Base-by-base conservation (phyloP, 2,329 filamentous ascomycete genomes). In the Phaeosphaeriaceae sp. region DNA sequence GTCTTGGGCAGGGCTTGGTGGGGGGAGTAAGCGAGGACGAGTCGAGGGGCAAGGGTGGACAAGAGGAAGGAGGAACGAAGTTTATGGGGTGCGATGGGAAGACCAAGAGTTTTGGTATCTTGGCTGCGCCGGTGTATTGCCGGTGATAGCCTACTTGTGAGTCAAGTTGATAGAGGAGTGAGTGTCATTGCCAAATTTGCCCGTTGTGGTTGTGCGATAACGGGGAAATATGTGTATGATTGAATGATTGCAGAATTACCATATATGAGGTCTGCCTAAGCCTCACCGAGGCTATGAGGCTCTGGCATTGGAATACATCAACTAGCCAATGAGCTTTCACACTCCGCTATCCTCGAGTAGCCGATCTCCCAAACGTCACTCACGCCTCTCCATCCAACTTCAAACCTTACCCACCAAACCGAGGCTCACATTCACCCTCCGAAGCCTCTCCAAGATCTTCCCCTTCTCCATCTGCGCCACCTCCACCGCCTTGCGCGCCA, bases 1-100 rank as follows among this genome's bases (percentile, higher is more conserved):
- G 24, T 60, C 57, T 61, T 64, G 59, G 62, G 13, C n/a, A 49
- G 36, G 56, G 58, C 54, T 56, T 60, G 58, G 58, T 20, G 33
- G 22, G 11, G 20, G 22, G 21, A 31, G 22, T 42, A 33, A 47
- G 40, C 25, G 36, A 45, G 31, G 19, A 33, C 24, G 36, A 21
- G 17, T 44, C 33, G 31, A 36, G 20, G 9, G 44, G 48, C 7
- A 3, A 11, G 3, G 31, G 31, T 36, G 31, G 13, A 11, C 6
- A 48, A 25, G 9, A 24, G 48, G 47, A 44, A 58, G 33, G 51
- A 25, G 27, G n/a, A 46, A 24, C 15, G 24, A 33, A 27, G 5
- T 44, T 36, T 47, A 25, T 17, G 2, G n/a, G 48, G 48, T 33
- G 48, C 15, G 40, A 13, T 48, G 44, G 33, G 20, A 44, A 20